Evolutionary conservation across 495 filamentous ascomycete species (phyloP).

Genomic region (Diplogelasinospora grovesii): DNA sequence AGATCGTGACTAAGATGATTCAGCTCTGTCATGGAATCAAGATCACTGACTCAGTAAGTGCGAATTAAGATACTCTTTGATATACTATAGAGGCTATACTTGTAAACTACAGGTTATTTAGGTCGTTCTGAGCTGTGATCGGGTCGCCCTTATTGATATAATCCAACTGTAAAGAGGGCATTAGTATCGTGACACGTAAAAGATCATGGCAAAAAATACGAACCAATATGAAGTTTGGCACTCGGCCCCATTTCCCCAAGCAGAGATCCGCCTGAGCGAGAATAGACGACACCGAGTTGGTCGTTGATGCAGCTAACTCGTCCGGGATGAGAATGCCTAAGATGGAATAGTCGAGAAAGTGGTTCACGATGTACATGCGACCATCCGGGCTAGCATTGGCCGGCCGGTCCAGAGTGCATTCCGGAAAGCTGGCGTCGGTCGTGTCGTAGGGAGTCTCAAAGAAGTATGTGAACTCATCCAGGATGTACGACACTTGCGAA

Average conservation of each 20-base stretch:
- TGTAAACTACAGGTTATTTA: constrained; percentile 43
- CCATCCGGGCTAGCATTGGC: constrained; percentile 39
- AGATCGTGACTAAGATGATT: too few relatives aligned
- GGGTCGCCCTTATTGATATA: constrained; percentile 33
- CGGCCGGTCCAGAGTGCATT: constrained; percentile 56
- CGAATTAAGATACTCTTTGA: too few relatives aligned
- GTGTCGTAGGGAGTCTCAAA: constrained; percentile 66
- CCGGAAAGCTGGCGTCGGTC: constrained; percentile 48
- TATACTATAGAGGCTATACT: too few relatives aligned
- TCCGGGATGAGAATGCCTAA: constrained; percentile 46
- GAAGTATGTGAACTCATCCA: constrained; percentile 61
- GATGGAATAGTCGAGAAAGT: constrained; percentile 69
- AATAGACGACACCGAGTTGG: constrained; percentile 55
- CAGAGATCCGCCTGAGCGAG: constrained; percentile 60
- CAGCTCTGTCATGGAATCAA: too few relatives aligned
- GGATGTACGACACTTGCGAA: constrained; percentile 58
- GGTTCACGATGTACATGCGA: constrained; percentile 77
- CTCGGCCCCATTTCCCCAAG: constrained; percentile 52
- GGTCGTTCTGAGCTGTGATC: constrained; percentile 31
- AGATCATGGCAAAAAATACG: constrained; percentile 4
- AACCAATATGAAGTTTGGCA: constrained; percentile 76
- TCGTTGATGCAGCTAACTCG: constrained; percentile 56
- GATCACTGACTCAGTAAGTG: too few relatives aligned
- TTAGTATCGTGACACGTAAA: too few relatives aligned
- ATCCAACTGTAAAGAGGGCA: constrained; percentile 22